These are phyloP conservation scores for Coelastrella sp. DNA, from an alignment of 139 green algal genomes.

Conservation along the genomic window DNA sequence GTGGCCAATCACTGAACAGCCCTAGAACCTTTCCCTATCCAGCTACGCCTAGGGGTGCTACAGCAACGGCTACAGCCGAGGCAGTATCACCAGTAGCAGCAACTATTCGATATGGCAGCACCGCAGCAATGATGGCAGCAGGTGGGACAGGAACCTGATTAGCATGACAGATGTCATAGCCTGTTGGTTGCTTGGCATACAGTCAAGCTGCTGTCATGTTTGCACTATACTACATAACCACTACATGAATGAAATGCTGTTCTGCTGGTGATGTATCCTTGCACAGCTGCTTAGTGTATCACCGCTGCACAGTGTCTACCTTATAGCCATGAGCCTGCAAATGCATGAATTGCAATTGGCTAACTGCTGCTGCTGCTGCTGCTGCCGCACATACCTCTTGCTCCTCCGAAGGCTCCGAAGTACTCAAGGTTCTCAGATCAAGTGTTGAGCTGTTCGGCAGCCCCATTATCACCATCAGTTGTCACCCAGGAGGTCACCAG, in stretches of 20 bases:
- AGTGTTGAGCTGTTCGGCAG: constrained; percentile 49
- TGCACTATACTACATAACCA: too few species aligned
- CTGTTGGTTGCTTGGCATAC: neutral
- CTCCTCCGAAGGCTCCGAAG: neutral
- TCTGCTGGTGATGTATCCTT: neutral
- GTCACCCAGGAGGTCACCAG: constrained; percentile 44
- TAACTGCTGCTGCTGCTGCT: constrained; percentile 11
- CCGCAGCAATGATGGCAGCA: neutral
- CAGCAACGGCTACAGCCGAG: constrained; percentile 20
- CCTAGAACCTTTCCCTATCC: too few species aligned
- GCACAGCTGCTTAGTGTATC: neutral
- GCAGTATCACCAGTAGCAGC: constrained; percentile 5
- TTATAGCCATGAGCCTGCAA: neutral
- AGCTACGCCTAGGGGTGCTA: neutral
- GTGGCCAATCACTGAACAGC: too few species aligned
- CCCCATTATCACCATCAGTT: constrained; percentile 37
- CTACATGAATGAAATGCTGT: too few species aligned
- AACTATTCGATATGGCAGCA: constrained; percentile 7
- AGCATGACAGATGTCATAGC: too few species aligned
- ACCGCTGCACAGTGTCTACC: neutral
- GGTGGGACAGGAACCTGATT: too few species aligned
- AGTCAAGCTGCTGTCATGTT: too few species aligned
- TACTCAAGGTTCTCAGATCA: constrained; percentile 3
- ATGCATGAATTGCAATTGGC: neutral
- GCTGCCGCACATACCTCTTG: neutral